Percentiles rank a stretch among this genome's conserved stretches.
Evolutionary conservation across 2,329 filamentous ascomycete genomes (phyloP).

Genomic region (Hypoxylon sp.): DNA sequence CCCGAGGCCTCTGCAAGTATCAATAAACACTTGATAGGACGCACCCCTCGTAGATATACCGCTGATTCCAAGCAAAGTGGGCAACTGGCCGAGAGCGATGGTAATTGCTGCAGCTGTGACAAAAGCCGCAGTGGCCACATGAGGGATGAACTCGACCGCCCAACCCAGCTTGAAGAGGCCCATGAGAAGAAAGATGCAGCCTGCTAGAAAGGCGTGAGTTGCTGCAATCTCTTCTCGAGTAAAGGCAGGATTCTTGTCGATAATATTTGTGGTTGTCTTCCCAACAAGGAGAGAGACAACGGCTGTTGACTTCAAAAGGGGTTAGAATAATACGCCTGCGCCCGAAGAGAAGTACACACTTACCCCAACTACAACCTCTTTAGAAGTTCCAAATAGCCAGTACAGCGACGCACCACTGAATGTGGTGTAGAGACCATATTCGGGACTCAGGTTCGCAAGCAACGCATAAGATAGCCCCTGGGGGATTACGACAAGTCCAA

Average conservation of each 20-base stretch:
- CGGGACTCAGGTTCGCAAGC: constrained; percentile 6
- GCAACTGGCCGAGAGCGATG: constrained; percentile 20
- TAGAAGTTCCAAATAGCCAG: constrained; percentile 22
- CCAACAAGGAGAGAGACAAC: constrained; percentile 27
- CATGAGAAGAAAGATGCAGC: constrained; percentile 20
- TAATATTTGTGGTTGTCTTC: constrained; percentile 5
- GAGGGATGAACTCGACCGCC: constrained; percentile 24
- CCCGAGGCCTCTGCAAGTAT: constrained; percentile 16
- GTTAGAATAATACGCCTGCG: not conserved
- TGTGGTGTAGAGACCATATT: constrained; percentile 21
- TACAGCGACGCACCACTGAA: constrained; percentile 16
- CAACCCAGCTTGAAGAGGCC: constrained; percentile 20
- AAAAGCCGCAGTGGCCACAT: constrained; percentile 21
- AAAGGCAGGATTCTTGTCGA: constrained; percentile 3
- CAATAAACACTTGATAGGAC: constrained; percentile 14
- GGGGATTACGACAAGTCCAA: constrained; percentile 16
- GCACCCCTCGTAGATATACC: constrained; percentile 11
- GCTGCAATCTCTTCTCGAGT: constrained; percentile 15
- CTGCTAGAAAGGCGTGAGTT: constrained; percentile 23
- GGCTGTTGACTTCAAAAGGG: constrained; percentile 14
- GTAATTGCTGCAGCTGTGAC: constrained; percentile 28
- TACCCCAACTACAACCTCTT: constrained; percentile 24
- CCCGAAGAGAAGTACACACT: not conserved
- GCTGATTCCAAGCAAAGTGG: constrained; percentile 11
- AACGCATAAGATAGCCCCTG: constrained; percentile 24